A percentile compares a stretch with the other conserved stretches of the same genome.
These are phyloP conservation scores for Mycotypha africana DNA, from an alignment of 371 early-diverging fungal species.

Conservation along the genomic window DNA sequence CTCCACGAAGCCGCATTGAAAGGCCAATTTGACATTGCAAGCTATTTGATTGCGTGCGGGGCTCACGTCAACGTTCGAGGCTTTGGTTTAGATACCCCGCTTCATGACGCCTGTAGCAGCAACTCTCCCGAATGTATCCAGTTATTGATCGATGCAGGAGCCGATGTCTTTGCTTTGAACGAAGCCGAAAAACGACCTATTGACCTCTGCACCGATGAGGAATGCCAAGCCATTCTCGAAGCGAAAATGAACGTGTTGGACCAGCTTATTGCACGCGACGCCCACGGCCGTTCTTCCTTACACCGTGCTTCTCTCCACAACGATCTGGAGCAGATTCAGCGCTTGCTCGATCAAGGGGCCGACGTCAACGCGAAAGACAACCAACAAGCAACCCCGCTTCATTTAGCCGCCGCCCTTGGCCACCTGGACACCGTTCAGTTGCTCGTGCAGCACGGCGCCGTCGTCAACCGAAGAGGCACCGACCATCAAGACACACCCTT, in stretches of 20 bases:
- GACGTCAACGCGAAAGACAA: constrained; percentile 70
- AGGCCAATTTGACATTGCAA: constrained; percentile 54
- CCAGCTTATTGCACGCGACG: constrained; percentile 23
- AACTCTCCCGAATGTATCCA: constrained; percentile 57
- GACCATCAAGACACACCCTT: constrained; percentile 64
- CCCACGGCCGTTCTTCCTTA: constrained; percentile 21
- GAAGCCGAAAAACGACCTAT: constrained; percentile 50
- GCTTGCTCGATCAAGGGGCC: constrained; percentile 57
- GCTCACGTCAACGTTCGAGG: constrained; percentile 61
- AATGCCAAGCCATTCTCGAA: constrained; percentile 21
- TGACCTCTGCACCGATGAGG: constrained; percentile 42
- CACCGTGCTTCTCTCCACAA: constrained; percentile 28
- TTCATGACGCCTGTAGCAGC: constrained; percentile 78
- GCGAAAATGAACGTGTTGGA: constrained; percentile 30
- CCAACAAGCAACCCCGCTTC: constrained; percentile 70
- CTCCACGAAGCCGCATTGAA: constrained; percentile 66
- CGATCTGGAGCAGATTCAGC: background rate
- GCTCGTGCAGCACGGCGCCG: constrained; percentile 69
- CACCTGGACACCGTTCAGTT: constrained; percentile 54
- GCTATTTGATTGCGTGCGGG: constrained; percentile 45
- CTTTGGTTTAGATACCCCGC: constrained; percentile 64
- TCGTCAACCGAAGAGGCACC: constrained; percentile 47
- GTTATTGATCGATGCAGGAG: constrained; percentile 54
- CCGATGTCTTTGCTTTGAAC: constrained; percentile 57
- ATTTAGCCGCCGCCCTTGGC: constrained; percentile 71